Evolutionary conservation across 257 asterid species (phyloP), one percentile per base, ranked within the genome.

Genomic region (Plantago elongata): DNA sequence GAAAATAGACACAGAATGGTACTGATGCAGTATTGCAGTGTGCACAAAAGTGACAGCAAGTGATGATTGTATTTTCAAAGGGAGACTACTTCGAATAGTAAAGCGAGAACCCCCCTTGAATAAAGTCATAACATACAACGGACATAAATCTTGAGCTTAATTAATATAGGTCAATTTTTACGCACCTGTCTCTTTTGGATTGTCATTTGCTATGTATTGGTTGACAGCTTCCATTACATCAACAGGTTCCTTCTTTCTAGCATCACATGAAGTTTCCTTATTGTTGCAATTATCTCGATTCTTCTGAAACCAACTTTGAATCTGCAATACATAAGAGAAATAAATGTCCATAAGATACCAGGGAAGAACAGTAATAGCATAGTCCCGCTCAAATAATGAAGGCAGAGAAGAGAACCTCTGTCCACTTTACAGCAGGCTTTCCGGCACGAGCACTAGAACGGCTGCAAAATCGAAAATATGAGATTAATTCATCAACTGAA

Each of bases 401-500:
- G 56, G 48, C 13, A 55, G 14, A 47, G 61, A 51, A 43, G 51
- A 67, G 63, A 68, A 92, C 99, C 97, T 92, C 96, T 4, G 69
- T 77, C 95, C 95, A 88, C 79, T 86, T 88, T 59, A 74, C 84
- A 40, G 60, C 70, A 12, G 95, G 93, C 73, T 88, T 88, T 70
- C 97, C 95, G n/a, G 93, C 89, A 65, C 98, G 98, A 13, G 83
- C 87, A 61, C 78, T 86, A 10, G 93, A 86, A 15, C 81, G 83
- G 61, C 98, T 92, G 76, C 74, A 70, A 62, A 69, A 75, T 64
- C 13, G 15, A 66, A 75, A 45, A 44, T 1, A 18, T 30, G 51
- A 59, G 69, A 44, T 63, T 30, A 43, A 40, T 11, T 45, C 49
- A 34, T 30, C 16, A 27, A 30, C 49, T 40, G 27, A 22, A 64